These are phyloP conservation scores for Lentinula aciculospora DNA, from an alignment of 768 basidiomycete genomes.

Conservation along the genomic window DNA sequence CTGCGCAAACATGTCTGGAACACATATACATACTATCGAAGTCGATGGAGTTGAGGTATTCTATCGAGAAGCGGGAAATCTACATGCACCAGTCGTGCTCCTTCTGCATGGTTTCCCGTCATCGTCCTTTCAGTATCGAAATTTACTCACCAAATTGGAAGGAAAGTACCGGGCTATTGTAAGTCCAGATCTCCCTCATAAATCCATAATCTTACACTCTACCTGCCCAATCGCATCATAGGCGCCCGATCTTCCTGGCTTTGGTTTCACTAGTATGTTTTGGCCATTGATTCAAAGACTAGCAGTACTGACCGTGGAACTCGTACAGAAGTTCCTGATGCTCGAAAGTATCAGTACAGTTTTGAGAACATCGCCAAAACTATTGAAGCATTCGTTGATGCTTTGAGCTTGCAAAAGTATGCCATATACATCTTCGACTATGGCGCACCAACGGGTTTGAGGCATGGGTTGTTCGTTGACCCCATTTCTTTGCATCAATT, in stretches of 20 bases:
- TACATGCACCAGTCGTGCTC: slow-evolving; percentile 27
- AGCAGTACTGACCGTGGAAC: neutral
- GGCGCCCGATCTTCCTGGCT: slow-evolving; percentile 49
- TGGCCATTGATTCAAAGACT: neutral
- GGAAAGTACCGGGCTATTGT: slow-evolving; percentile 33
- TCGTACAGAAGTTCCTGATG: slow-evolving; percentile 22
- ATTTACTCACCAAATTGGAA: slow-evolving; percentile 38
- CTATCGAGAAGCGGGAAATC: slow-evolving; percentile 35
- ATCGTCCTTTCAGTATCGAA: slow-evolving; percentile 42
- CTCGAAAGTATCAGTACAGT: slow-evolving; percentile 30
- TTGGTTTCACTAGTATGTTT: slow-evolving; percentile 35
- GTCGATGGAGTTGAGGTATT: slow-evolving; percentile 33
- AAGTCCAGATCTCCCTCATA: slow-evolving; percentile 2
- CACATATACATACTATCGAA: slow-evolving; percentile 18
- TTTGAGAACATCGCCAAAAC: slow-evolving; percentile 36
- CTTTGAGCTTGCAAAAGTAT: slow-evolving; percentile 30
- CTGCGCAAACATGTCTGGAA: slow-evolving; percentile 10
- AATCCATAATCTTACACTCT: neutral
- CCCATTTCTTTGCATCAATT: neutral
- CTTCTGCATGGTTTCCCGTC: slow-evolving; percentile 47
- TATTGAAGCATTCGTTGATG: slow-evolving; percentile 35
- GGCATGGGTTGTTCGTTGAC: slow-evolving; percentile 13
- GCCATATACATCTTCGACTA: slow-evolving; percentile 47
- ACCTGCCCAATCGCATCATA: slow-evolving; percentile 4
- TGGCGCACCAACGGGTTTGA: slow-evolving; percentile 30